Evolutionary conservation across 1,284 basidiomycete genomes (phyloP), one percentile per base, ranked within the genome.

Genomic region (Cryptococcus jaspeensis): DNA sequence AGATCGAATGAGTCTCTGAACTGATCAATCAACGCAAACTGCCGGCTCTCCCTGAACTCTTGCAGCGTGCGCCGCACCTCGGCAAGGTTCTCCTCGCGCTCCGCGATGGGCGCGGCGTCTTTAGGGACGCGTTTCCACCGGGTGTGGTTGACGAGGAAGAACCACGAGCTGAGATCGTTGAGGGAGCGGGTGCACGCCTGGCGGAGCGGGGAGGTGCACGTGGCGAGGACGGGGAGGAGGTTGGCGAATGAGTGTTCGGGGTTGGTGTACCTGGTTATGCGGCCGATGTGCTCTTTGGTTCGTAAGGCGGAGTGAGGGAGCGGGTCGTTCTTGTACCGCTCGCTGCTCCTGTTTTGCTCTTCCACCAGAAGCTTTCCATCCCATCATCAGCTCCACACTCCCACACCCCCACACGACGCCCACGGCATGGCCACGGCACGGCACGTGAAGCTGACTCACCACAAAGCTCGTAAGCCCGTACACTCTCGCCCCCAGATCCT

Each of bases 141-240:
- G 13, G 77, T 75, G 15, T 71, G 74, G 67, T 86, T 86, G 59
- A 83, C 73, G 44, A 76, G 67, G 16, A 78, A 70, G 28, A 85
- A 61, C 50, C 79, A 76, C 5, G 65, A 63, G 25, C 77, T 67
- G 9, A 75, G 71, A 23, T 74, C 74, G 15, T 60, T 60, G 16
- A 84, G 68, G 2, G 74, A 80, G 3, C 59, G 69, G 6, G 73
- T 62, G 35, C 76, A 76, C 0, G 81, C 75, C 5, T 62, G 49
- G 16, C 84, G 80, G 0, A 85, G 72, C 1, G 79, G 75, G 11
- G 63, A 53, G 0, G 84, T 84, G 2, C 80, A 72, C 15, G 74
- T 64, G 11, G 72, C 71, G 54, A 87, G 70, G 12, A 81, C 71
- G 1, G 84, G 82, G 9, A 86, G 65, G 38, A 87, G 73, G 48